Evolutionary conservation across 208 protist genomes (phyloP).

Genomic region (Crithidia thermophila): DNA sequence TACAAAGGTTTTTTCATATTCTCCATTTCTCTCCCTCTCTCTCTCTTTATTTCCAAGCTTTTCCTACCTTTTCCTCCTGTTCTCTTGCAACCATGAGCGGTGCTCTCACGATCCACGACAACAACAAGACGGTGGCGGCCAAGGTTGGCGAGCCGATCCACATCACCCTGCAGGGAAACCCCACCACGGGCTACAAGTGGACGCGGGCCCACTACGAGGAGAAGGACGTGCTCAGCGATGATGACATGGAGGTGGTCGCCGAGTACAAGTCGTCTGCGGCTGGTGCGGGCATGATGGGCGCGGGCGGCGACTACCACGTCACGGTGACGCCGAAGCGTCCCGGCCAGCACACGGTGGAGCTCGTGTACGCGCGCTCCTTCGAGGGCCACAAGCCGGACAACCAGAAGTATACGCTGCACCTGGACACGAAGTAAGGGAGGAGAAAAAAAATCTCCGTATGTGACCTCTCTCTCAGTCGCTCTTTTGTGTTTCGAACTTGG

Average conservation of each 20-base stretch:
- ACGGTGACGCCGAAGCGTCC: slow-evolving; percentile 33
- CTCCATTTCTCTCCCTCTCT: no score
- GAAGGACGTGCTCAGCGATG: slow-evolving; percentile 25
- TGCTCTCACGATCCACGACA: slow-evolving; percentile 26
- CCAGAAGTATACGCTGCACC: slow-evolving; percentile 45
- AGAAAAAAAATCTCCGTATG: background rate
- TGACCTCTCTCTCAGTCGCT: background rate
- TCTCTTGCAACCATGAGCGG: slow-evolving; percentile 9
- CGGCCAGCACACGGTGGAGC: slow-evolving; percentile 40
- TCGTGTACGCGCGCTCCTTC: slow-evolving; percentile 60
- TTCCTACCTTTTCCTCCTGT: slow-evolving; percentile 1
- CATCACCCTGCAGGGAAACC: slow-evolving; percentile 60
- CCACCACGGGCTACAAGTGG: slow-evolving; percentile 77
- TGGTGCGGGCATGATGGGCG: slow-evolving; percentile 36
- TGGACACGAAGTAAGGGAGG: slow-evolving; percentile 32
- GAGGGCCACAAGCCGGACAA: slow-evolving; percentile 20
- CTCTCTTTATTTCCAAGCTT: background rate
- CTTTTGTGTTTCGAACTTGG: no score
- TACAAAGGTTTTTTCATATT: no score
- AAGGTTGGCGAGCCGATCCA: slow-evolving; percentile 27
- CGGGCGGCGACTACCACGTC: slow-evolving; percentile 44
- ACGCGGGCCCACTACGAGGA: slow-evolving; percentile 30
- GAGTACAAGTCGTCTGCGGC: slow-evolving; percentile 11
- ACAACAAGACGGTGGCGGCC: slow-evolving; percentile 25
- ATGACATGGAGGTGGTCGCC: slow-evolving; percentile 19